Conservation (phyloP, 345 rosid genomes). For the Populus nigra region DNA sequence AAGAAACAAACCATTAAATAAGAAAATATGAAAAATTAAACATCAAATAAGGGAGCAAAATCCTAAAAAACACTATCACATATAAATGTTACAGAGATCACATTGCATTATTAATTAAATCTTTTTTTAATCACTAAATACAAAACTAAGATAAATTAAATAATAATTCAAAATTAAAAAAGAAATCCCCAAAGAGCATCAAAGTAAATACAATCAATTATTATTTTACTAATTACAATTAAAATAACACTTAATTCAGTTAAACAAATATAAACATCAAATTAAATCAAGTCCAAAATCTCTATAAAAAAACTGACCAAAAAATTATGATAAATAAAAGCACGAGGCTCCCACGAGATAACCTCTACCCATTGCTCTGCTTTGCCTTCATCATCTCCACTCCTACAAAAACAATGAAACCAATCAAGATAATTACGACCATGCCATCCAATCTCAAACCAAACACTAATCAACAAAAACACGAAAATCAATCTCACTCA, state of each 20-base stretch:
- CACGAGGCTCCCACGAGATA: slow-evolving; percentile 95
- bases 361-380: slow-evolving; percentile 78
- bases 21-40: background rate
- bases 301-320: slow-evolving; percentile 48
- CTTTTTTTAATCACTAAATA: too few species aligned
- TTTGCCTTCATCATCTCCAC: slow-evolving; percentile 44
- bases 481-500: slow-evolving; percentile 24
- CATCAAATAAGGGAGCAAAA: background rate
- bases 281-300: background rate
- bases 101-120: background rate
- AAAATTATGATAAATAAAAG: slow-evolving; percentile 79
- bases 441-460: background rate
- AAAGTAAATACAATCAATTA: too few species aligned
- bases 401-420: slow-evolving; percentile 24
- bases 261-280: background rate
- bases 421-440: slow-evolving; percentile 9
- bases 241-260: background rate
- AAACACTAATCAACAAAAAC: background rate
- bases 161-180: background rate
- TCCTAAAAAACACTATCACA: background rate
- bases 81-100: background rate
- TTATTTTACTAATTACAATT: too few species aligned
- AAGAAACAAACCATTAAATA: background rate
- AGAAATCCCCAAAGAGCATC: background rate
- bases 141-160: background rate